Evolutionary conservation across 352 stramenopile genomes (phyloP), one percentile per base, ranked within the genome.

Genomic region (Globisporangium rhizosaccharum): DNA sequence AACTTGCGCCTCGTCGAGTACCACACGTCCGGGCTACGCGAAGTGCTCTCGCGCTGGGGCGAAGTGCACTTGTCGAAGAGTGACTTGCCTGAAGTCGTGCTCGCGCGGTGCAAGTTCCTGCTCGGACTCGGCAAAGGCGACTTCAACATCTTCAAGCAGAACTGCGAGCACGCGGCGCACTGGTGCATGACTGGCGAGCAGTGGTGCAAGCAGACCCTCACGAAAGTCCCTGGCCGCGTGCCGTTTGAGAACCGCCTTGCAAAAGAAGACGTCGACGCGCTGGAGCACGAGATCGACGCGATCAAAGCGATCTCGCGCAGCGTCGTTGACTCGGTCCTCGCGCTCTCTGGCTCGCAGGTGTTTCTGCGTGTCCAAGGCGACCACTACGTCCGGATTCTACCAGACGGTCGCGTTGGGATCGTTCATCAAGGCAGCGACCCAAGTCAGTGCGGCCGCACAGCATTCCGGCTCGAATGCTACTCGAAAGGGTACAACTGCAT

Each of bases 141-240:
- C 39, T 94, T 94, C 49, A 92, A 94, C 59, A 89, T 94, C 58
- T 92, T 94, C 57, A 87, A 75, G 36, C 85, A 94, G 67, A 94
- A 94, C 61, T 94, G 85, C 67, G 85, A 94, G 57, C 85, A 94
- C 55, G 82, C 84, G 7, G 85, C 85, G 14, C 83, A 94, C 56
- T 94, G 85, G 85, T 94, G 85, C 62, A 94, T 90, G 85, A 94
- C 85, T 1, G 85, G 85, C 52, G 79, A 94, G 68, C 85, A 94
- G 66, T 94, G 85, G 85, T 93, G 81, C 70, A 94, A 94, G 65
- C 85, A 94, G 60, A 90, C 73, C 23, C 68, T 94, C 15, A 91
- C 83, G 1, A 83, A 87, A 41, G 79, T 75, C 1, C 79, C 75
- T 28, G 76, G 79, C 11, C 73, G 83, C 26, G 83, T 94, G 50